Evolutionary conservation across 257 asterid species (phyloP), one percentile per base, ranked within the genome.

Genomic region (Solanum corneliomulleri): DNA sequence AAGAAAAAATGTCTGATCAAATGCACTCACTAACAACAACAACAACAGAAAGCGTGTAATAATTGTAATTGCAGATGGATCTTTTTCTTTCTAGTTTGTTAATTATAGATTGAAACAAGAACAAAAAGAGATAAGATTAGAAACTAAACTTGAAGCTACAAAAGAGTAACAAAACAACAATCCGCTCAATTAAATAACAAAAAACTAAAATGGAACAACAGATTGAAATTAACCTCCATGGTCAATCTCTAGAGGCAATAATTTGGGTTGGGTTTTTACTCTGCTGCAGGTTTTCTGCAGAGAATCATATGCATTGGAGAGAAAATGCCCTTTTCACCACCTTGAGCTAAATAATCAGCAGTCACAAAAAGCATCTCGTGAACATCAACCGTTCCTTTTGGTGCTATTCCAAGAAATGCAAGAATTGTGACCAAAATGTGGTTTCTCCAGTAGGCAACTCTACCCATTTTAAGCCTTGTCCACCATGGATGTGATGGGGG

Each of bases 341-440:
- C 98, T 86, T 90, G 89, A 13, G 98, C 89, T 74, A 95, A 90
- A 49, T 93, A 92, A 87, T 95, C 98, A 20, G 98, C 98, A 3
- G 98, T 95, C 35, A 95, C 94, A 37, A 95, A 94, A 3, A 95
- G 93, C 98, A 95, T 95, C 90, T 94, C 96, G 82, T 95, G 98
- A 20, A 95, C 98, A 77, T 95, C 98, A 21, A 95, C 98, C 8
- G 86, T 89, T 0, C 98, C 98, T 86, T 95, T 94, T 0, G 98
- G 98, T 42, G 98, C 98, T 62, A 95, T 93, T 86, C 98, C 96
- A 14, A 95, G 27, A 92, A 91, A 93, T 33, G 95, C 89, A 5
- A 95, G 97, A 16, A 93, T 85, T 1, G 95, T 92, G 0, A 95
- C 93, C 80, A 95, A 31, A 27, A 93, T 58, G 87, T 94, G 98